Conservation (phyloP, 176 grass and related monocot species). For the Carex pumila region DNA sequence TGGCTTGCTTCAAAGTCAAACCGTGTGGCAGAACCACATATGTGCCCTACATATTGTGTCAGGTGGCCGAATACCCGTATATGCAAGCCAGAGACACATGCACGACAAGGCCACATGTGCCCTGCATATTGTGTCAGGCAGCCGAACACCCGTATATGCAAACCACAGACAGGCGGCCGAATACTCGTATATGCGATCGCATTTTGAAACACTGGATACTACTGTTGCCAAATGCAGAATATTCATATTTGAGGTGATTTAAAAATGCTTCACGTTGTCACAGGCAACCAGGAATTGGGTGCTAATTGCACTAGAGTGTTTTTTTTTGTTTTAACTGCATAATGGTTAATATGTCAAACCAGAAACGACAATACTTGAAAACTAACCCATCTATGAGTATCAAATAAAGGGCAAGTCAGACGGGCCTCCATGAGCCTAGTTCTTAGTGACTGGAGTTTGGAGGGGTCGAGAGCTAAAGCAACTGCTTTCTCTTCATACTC, state of each 20-base stretch:
- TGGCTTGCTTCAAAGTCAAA: too few species aligned
- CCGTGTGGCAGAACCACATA: too few species aligned
- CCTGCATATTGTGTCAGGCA: too few species aligned
- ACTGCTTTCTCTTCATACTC: constrained; percentile 83
- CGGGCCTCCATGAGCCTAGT: constrained; percentile 62
- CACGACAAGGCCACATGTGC: too few species aligned
- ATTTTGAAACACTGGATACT: background rate
- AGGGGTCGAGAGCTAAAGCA: constrained; percentile 46
- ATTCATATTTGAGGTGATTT: background rate
- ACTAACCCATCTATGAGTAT: constrained; percentile 71
- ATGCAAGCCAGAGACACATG: too few species aligned
- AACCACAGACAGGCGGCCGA: too few species aligned
- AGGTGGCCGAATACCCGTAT: too few species aligned
- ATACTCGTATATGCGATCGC: too few species aligned
- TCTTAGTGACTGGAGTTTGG: constrained; percentile 48
- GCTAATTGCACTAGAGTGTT: background rate
- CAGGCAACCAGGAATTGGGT: background rate
- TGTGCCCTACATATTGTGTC: too few species aligned
- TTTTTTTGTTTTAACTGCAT: background rate
- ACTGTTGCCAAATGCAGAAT: background rate
- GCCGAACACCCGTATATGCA: too few species aligned
- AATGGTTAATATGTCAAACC: background rate
- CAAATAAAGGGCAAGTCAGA: constrained; percentile 73
- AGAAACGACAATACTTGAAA: constrained; percentile 2
- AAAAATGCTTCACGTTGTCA: background rate